Base-by-base conservation (phyloP, 352 stramenopile species). In the Globisporangium emineosum region DNA sequence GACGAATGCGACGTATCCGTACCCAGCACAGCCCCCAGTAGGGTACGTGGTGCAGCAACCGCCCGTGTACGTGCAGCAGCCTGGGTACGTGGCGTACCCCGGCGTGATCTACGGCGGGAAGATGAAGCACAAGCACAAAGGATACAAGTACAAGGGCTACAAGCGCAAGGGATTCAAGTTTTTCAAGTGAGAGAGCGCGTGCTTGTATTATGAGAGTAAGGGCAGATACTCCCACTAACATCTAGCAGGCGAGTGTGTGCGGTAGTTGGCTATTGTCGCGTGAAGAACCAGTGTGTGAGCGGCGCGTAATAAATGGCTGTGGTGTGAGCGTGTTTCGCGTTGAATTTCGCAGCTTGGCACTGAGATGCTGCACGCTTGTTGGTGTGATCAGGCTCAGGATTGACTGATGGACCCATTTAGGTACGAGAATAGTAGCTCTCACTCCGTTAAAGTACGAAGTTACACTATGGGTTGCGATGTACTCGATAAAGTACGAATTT, bases 121-220 rank as follows among this genome's bases (percentile, higher is more conserved):
- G 51, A 70, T 79, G 43, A 78, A 79, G 67, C 67, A 89, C 71
- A 81, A 86, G 56, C 64, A 84, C 64, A 83, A 88, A 43, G 67
- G 68, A 12, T 67, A 78, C 65, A 85, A 84, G 64, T 71, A 76
- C 71, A 85, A 87, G 62, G 62, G 69, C 60, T 81, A 78, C 68
- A 84, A 83, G 63, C 62, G 72, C 54, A 86, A 86, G 49, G 75
- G 73, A 21, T 83, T 76, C 60, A 85, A 85, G 73, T 84, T 81
- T 57, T 81, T 83, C 43, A 62, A 63, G 55, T 68, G 49, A 95
- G 88, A 79, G 54, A 68, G 13, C 15, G 4, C 5, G 45, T 27
- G 49, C 10, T 15, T 8, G 21, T 53, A 19, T 25, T 53, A 9
- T 32, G 49, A 33, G 12, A 56, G 19, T 19, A 33, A 42, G 51